Evolutionary conservation across 2,329 filamentous ascomycete genomes (phyloP).

Genomic region (Claviceps monticola): DNA sequence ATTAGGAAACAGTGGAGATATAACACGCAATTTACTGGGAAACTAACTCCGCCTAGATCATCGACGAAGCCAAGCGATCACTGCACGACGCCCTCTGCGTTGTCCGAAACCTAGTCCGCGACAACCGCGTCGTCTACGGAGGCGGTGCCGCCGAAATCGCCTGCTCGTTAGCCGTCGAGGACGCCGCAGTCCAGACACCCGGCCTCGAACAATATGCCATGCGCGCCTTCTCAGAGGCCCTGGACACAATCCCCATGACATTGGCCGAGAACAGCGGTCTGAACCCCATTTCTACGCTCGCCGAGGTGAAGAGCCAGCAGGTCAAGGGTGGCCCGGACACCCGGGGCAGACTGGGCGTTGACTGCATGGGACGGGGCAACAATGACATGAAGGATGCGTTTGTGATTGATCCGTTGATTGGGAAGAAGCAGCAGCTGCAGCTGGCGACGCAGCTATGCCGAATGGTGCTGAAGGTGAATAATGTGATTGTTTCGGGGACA

Average conservation of each 20-base stretch:
- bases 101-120: conserved; percentile 86
- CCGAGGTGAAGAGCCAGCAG: conserved; percentile 91
- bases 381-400: conserved; percentile 98
- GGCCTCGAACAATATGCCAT: conserved; percentile 99
- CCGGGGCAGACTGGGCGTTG: conserved; percentile 66
- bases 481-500: conserved; percentile 80
- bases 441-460: conserved; percentile 93
- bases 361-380: conserved; percentile 91
- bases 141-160: conserved; percentile 95
- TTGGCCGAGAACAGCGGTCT: conserved; percentile 94
- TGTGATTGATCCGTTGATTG: conserved; percentile 95
- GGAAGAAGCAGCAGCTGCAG: conserved; percentile 93
- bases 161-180: conserved; percentile 90
- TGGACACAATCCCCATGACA: conserved; percentile 89
- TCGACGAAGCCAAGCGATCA: conserved; percentile 96
- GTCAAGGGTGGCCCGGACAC: conserved; percentile 50
- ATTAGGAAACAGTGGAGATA: too few species aligned
- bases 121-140: conserved; percentile 95
- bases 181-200: conserved; percentile 84
- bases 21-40: background rate
- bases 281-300: conserved; percentile 89
- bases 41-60: conserved; percentile 49
- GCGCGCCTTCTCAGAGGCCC: conserved; percentile 90
- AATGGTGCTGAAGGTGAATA: conserved; percentile 96
- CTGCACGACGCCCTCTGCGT: conserved; percentile 96